Evolutionary conservation across 1,139 yeast genomes (phyloP), one percentile per base, ranked within the genome.

Genomic region (Taiozyma sp.): DNA sequence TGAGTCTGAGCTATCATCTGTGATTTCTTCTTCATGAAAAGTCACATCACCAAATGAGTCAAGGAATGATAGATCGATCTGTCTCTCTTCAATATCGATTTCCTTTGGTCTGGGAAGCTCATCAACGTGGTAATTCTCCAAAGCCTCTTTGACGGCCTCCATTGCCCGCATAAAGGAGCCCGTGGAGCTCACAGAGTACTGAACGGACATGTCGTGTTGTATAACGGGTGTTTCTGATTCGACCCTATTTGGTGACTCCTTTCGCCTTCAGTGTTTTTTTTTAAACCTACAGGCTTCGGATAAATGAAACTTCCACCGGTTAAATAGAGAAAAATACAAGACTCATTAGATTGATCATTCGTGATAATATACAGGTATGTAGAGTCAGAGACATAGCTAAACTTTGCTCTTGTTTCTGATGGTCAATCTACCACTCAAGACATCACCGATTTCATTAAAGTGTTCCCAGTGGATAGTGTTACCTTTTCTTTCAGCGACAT

Each of bases 81-180:
- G 54, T 10, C 51, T 54, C 23, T 58, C 63, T 22, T 57, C 62
- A 4, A 59, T 61, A 9, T 63, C 74, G 19, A 65, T 57, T 12
- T 38, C 41, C 39, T 55, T 62, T 4, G 71, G 70, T 14, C 59
- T 45, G 4, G 52, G 52, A 19, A 57, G 43, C 23, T 54, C 54
- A 4, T 57, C 65, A 1, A 71, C 51, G 0, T 70, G 65, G 28
- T 81, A 54, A 2, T 61, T 56, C 9, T 65, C 64, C 48, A 83
- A 63, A 1, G 75, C 67, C 13, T 76, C 80, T 38, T 79, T 70
- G 83, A 87, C 78, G 2, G 82, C 78, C 64, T 75, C 79, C 90
- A 87, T 85, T 39, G 93, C 92, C 64, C 79, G 80, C 87, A 86
- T 82, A 68, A 81, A 87, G 38, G 93, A 85, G 65, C 81, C 79